Evolutionary conservation across 169 alveolate species (phyloP).

Genomic region (Plasmodium sp.): DNA sequence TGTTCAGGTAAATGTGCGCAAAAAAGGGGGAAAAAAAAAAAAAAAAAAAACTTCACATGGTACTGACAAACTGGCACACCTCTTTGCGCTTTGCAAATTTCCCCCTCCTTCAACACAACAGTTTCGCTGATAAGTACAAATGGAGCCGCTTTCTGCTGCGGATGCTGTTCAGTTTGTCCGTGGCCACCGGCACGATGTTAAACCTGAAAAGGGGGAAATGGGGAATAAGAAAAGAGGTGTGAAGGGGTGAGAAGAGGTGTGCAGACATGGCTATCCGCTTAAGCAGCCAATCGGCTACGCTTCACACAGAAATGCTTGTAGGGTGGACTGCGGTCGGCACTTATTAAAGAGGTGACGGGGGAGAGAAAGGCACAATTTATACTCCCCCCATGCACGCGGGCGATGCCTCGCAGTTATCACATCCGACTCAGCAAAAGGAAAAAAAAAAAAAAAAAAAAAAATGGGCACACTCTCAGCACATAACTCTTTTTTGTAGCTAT

Average conservation of each 20-base stretch:
- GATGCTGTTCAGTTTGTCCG: constrained; percentile 6
- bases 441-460: not conserved
- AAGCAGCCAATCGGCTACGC: not conserved
- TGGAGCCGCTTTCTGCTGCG: constrained; percentile 4
- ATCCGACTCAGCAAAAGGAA: not conserved
- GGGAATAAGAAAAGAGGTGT: not conserved
- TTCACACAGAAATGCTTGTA: not conserved
- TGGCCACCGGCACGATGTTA: constrained; percentile 8
- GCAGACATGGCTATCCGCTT: not conserved
- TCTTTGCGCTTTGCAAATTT: not conserved
- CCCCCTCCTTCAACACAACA: not conserved
- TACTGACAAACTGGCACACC: not conserved
- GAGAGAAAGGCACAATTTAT: not conserved
- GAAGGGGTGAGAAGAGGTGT: not conserved
- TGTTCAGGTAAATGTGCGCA: not conserved
- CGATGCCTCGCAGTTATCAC: not conserved
- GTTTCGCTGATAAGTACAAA: constrained; percentile 10
- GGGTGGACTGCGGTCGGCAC: not conserved
- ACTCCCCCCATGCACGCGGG: not conserved
- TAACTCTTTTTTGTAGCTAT: not conserved
- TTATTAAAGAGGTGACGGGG: not conserved
- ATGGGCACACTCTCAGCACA: not conserved
- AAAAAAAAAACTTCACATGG: not conserved
- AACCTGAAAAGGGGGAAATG: not conserved
- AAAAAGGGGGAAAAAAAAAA: no score